Conservation (phyloP, 768 basidiomycete species). For the Pisolithus albus region DNA sequence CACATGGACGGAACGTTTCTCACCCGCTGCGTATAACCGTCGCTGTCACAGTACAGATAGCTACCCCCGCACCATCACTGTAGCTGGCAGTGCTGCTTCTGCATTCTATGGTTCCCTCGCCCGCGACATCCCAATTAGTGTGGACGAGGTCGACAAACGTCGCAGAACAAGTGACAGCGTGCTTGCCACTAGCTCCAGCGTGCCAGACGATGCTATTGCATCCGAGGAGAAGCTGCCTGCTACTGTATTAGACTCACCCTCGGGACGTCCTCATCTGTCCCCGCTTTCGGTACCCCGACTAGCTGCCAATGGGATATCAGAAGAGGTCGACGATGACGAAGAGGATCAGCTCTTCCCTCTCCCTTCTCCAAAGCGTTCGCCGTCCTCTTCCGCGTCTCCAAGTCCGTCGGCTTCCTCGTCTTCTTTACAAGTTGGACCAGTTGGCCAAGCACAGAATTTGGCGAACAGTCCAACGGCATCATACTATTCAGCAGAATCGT, state of each 20-base stretch:
- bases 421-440: constrained; percentile 12
- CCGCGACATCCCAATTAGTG: constrained; percentile 36
- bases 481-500: constrained; percentile 12
- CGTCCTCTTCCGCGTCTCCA: constrained; percentile 33
- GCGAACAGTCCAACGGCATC: constrained; percentile 12
- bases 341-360: constrained; percentile 53
- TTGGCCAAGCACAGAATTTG: not conserved
- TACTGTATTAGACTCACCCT: not conserved
- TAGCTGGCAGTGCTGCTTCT: constrained; percentile 27
- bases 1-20: constrained; percentile 57
- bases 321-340: constrained; percentile 44
- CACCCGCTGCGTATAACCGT: constrained; percentile 54
- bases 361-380: constrained; percentile 52
- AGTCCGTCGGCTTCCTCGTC: constrained; percentile 29
- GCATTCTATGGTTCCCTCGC: constrained; percentile 13
- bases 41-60: constrained; percentile 38
- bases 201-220: not conserved
- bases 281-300: constrained; percentile 8
- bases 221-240: not conserved
- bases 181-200: not conserved
- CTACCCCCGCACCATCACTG: constrained; percentile 25
- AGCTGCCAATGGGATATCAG: constrained; percentile 22
- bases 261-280: constrained; percentile 5
- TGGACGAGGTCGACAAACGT: constrained; percentile 61
- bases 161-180: constrained; percentile 37